These are phyloP conservation scores for Plectosphaerella sp. DNA, from an alignment of 2,329 filamentous ascomycete species.

Conservation along the genomic window DNA sequence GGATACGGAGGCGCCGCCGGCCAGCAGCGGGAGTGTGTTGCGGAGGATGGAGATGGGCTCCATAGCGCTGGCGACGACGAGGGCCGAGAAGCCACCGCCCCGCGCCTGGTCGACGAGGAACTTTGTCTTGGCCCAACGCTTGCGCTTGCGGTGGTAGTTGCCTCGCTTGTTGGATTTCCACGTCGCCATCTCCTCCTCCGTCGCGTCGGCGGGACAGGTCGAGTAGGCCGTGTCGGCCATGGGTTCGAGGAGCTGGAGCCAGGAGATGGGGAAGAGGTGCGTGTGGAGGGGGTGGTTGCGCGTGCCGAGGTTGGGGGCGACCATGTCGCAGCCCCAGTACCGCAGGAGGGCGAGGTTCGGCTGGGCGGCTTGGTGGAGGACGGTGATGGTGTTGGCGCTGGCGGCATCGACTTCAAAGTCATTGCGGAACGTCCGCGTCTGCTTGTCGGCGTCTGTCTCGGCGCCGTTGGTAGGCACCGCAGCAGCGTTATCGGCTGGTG, in stretches of 20 bases:
- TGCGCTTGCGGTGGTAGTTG: conserved; percentile 83
- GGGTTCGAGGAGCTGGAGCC: conserved; percentile 85
- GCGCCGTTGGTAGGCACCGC: not conserved
- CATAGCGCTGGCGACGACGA: conserved; percentile 79
- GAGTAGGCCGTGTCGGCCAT: conserved; percentile 69
- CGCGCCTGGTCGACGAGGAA: conserved; percentile 71
- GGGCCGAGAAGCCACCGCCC: conserved; percentile 73
- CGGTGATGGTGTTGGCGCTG: conserved; percentile 69
- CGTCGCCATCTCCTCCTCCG: conserved; percentile 56
- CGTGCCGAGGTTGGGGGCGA: conserved; percentile 45
- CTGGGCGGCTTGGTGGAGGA: conserved; percentile 78
- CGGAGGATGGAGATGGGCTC: conserved; percentile 73
- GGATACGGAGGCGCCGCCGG: conserved; percentile 78
- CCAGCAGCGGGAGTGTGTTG: conserved; percentile 72
- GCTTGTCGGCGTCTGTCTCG: conserved; percentile 1
- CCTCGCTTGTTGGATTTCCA: conserved; percentile 82
- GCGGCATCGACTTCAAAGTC: conserved; percentile 63
- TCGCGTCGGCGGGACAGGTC: conserved; percentile 55
- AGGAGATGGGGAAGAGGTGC: conserved; percentile 79
- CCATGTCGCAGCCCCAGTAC: conserved; percentile 81
- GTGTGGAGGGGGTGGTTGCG: conserved; percentile 71
- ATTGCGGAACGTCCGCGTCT: conserved; percentile 19
- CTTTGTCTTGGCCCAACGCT: conserved; percentile 71
- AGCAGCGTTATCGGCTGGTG: not conserved
- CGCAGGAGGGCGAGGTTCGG: conserved; percentile 83